Evolutionary conservation across 2,329 filamentous ascomycete species (phyloP).

Genomic region (Dothideomycetes sp.): DNA sequence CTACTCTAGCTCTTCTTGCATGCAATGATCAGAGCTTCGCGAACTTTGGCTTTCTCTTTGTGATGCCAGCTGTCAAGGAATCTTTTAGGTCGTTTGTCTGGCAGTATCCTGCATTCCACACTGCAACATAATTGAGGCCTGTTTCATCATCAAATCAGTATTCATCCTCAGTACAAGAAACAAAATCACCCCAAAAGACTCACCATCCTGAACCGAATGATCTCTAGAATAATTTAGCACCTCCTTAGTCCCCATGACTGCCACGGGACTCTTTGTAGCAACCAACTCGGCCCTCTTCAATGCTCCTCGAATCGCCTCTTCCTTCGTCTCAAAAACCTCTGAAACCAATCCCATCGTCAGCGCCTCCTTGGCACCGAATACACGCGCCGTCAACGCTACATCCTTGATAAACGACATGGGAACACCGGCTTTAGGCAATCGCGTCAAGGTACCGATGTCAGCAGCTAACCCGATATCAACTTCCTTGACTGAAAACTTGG

Average conservation of each 20-base stretch:
- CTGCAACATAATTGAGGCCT: slow-evolving; percentile 70
- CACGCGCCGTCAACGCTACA: slow-evolving; percentile 60
- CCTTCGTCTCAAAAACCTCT: slow-evolving; percentile 52
- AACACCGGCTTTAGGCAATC: slow-evolving; percentile 65
- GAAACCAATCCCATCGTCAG: slow-evolving; percentile 61
- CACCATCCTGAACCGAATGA: slow-evolving; percentile 65
- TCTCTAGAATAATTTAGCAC: slow-evolving; percentile 74
- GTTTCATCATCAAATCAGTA: background rate
- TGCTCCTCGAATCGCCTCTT: slow-evolving; percentile 52
- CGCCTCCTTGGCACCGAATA: slow-evolving; percentile 62
- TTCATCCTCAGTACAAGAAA: slow-evolving; percentile 1
- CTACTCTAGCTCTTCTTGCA: background rate
- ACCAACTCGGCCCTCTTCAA: slow-evolving; percentile 56
- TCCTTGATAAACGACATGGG: slow-evolving; percentile 71
- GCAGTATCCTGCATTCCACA: slow-evolving; percentile 79
- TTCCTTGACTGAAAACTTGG: slow-evolving; percentile 65
- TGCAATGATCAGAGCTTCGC: slow-evolving; percentile 57
- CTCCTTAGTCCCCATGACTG: slow-evolving; percentile 81
- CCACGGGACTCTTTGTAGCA: slow-evolving; percentile 76
- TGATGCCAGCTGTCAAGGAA: slow-evolving; percentile 65
- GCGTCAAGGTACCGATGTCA: slow-evolving; percentile 65
- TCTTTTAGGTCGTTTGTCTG: slow-evolving; percentile 69
- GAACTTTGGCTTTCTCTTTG: slow-evolving; percentile 73
- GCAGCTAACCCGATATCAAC: slow-evolving; percentile 75
- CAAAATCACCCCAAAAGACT: slow-evolving; percentile 25